Conservation (phyloP, 2,329 filamentous ascomycete genomes). For the Rhytidhysteron rufulum region DNA sequence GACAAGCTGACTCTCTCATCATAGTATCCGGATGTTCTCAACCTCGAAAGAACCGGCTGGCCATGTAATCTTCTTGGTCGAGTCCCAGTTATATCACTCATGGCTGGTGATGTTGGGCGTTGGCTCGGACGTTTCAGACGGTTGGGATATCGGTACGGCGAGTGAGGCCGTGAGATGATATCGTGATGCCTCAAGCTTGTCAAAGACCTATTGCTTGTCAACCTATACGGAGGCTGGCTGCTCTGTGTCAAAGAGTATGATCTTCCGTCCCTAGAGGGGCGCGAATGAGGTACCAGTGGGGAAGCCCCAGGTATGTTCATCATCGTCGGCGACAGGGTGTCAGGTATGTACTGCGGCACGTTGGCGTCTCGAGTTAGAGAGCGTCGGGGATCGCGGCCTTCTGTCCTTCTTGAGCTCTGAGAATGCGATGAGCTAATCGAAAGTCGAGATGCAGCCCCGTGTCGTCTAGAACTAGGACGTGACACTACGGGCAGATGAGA, state of each 20-base stretch:
- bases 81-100: conserved; percentile 36
- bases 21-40: conserved; percentile 21
- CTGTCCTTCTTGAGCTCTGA: conserved; percentile 38
- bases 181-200: conserved; percentile 43
- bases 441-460: conserved; percentile 29
- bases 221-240: conserved; percentile 26
- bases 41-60: conserved; percentile 16
- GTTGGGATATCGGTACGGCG: conserved; percentile 41
- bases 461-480: conserved; percentile 30
- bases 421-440: conserved; percentile 41
- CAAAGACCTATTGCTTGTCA: conserved; percentile 43
- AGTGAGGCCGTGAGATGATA: conserved; percentile 29
- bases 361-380: conserved; percentile 39
- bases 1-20: conserved; percentile 13
- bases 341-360: conserved; percentile 38
- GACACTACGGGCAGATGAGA: conserved; percentile 36
- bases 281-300: conserved; percentile 20
- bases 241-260: conserved; percentile 41
- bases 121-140: conserved; percentile 40
- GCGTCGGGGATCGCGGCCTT: conserved; percentile 33
- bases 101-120: conserved; percentile 41
- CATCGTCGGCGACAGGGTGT: conserved; percentile 32
- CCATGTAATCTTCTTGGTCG: conserved; percentile 16
- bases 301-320: conserved; percentile 29
- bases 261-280: conserved; percentile 34